phyloP scores from a whole-genome alignment of 2,329 filamentous ascomycete genomes.

The Ascochyta pisi region DNA sequence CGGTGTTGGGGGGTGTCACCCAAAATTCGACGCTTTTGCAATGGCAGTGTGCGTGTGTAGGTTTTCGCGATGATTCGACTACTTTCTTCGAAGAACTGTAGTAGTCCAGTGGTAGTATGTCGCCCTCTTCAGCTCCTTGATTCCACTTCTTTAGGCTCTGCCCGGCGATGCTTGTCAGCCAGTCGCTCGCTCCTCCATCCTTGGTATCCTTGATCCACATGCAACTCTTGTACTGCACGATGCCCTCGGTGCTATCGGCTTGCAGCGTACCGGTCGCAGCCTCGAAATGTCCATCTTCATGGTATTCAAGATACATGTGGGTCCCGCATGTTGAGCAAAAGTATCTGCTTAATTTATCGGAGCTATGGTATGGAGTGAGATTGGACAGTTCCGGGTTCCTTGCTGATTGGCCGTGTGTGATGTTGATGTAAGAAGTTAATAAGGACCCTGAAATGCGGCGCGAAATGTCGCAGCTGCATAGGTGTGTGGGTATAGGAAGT shows the following conservation, averaged over 20 bases:
- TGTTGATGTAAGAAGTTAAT: conserved; percentile 49
- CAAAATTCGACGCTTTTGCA: conserved; percentile 56
- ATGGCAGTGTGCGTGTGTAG: conserved; percentile 52
- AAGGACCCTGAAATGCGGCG: conserved; percentile 56
- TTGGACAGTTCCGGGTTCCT: conserved; percentile 26
- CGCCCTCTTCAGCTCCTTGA: conserved; percentile 20
- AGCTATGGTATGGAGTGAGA: conserved; percentile 50
- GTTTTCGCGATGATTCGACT: conserved; percentile 17
- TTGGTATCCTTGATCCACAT: conserved; percentile 59
- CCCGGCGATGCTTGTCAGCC: conserved; percentile 50
- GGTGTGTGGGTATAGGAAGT: conserved; percentile 53
- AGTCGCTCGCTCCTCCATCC: conserved; percentile 60
- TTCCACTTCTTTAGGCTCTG: conserved; percentile 27
- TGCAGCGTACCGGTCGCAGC: conserved; percentile 53
- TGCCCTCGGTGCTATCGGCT: conserved; percentile 37
- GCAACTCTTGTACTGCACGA: conserved; percentile 47
- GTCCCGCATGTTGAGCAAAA: conserved; percentile 56
- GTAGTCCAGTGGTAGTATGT: neutral
- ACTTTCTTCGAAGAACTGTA: neutral
- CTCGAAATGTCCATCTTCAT: conserved; percentile 35
- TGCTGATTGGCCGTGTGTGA: conserved; percentile 35
- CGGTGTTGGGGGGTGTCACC: conserved; percentile 43
- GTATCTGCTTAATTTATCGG: conserved; percentile 43
- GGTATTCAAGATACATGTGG: conserved; percentile 53
- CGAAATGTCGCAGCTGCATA: conserved; percentile 61